Evolutionary conservation across 1,284 basidiomycete species (phyloP).

Genomic region (Retiboletus flavoniger): DNA sequence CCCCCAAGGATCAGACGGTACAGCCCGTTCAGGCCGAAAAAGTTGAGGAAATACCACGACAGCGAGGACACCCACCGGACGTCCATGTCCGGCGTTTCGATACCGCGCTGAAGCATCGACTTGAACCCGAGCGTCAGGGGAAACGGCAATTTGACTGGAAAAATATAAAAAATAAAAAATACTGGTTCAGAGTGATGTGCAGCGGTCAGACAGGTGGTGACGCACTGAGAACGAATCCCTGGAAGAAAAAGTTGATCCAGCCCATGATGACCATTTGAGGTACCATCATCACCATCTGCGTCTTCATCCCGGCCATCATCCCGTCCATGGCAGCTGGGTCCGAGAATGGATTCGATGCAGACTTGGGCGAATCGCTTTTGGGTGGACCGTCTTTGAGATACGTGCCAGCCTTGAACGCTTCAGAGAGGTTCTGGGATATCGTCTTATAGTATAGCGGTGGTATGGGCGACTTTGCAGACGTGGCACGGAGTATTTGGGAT

Average conservation of each 20-base stretch:
- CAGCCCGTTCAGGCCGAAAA: conserved; percentile 95
- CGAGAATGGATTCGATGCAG: conserved; percentile 72
- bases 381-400: conserved; percentile 86
- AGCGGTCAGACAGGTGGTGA: conserved; percentile 22
- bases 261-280: conserved; percentile 99
- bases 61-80: conserved; percentile 98
- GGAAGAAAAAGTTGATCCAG: conserved; percentile 99
- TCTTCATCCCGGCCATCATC: conserved; percentile 99
- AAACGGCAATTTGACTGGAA: conserved; percentile 91
- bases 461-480: conserved; percentile 77
- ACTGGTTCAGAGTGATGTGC: neutral
- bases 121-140: conserved; percentile 97
- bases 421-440: conserved; percentile 70
- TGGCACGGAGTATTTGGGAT: conserved; percentile 79
- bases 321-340: conserved; percentile 94
- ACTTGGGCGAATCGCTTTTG: conserved; percentile 54
- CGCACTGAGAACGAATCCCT: conserved; percentile 95
- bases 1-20: conserved; percentile 92
- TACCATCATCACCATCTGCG: conserved; percentile 98
- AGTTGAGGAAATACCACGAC: conserved; percentile 99
- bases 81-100: conserved; percentile 96
- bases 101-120: conserved; percentile 96
- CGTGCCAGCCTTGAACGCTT: conserved; percentile 70
- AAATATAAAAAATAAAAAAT: too few relatives aligned
- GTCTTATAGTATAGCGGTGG: conserved; percentile 73